A percentile compares a stretch with the other conserved stretches of the same genome.
Evolutionary conservation across 2,329 filamentous ascomycete genomes (phyloP).

Genomic region (Periconia sp.): DNA sequence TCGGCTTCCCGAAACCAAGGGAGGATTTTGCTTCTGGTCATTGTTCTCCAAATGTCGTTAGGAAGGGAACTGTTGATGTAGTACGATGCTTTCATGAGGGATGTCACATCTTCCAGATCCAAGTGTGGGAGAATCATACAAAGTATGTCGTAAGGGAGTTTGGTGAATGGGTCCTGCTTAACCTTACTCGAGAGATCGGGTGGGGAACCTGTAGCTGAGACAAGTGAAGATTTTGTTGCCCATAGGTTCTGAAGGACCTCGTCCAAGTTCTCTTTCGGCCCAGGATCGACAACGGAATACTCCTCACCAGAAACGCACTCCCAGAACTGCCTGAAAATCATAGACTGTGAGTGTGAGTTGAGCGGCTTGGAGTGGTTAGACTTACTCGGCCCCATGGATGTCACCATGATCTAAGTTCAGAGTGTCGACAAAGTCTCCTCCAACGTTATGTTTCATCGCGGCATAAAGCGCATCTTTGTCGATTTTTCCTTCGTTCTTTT

Average conservation of each 20-base stretch:
- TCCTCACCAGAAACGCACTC: background rate
- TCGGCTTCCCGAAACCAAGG: background rate
- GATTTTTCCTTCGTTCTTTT: too few relatives aligned
- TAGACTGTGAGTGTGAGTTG: background rate
- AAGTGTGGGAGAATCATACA: constrained; percentile 9
- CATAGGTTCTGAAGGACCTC: background rate
- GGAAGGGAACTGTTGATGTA: constrained; percentile 9
- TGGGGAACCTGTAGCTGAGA: background rate
- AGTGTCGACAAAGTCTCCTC: too few relatives aligned
- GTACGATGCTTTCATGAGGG: constrained; percentile 16
- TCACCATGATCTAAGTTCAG: background rate
- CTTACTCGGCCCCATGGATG: background rate
- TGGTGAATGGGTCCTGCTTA: constrained; percentile 11
- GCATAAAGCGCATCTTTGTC: too few relatives aligned
- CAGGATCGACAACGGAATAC: background rate
- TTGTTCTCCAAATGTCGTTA: background rate
- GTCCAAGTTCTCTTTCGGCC: background rate
- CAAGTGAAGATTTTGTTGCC: background rate
- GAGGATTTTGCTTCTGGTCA: background rate
- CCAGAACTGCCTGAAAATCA: background rate
- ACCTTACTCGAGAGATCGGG: constrained; percentile 8
- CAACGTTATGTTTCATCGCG: too few relatives aligned
- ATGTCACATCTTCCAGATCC: constrained; percentile 5
- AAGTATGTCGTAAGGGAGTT: constrained; percentile 17
- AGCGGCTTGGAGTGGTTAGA: background rate